phyloP scores from a whole-genome alignment of 352 stramenopile genomes.

The Globisporangium alternatum region DNA sequence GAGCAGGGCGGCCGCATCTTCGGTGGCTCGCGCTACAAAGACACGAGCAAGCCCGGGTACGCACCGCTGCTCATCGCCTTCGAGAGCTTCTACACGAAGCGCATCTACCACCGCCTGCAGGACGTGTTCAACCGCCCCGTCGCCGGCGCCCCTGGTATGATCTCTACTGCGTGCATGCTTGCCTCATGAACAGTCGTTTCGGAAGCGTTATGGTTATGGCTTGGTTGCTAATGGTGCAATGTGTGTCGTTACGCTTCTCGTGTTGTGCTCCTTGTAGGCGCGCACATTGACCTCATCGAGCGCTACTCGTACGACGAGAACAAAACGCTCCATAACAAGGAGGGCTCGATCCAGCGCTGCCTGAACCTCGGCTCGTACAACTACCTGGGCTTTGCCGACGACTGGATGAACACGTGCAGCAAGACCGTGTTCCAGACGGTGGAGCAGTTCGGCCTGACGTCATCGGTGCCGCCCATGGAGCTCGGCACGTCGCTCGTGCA shows the following conservation, averaged over 20 bases:
- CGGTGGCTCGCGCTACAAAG: constrained; percentile 33
- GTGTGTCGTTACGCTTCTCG: background rate
- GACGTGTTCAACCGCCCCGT: constrained; percentile 45
- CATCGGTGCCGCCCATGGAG: constrained; percentile 27
- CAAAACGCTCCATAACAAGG: constrained; percentile 30
- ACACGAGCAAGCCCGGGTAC: constrained; percentile 33
- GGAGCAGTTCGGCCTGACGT: constrained; percentile 52
- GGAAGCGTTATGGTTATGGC: background rate
- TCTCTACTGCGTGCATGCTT: background rate
- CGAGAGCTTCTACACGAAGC: constrained; percentile 94
- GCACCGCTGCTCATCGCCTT: constrained; percentile 88
- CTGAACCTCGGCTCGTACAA: constrained; percentile 96
- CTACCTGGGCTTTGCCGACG: constrained; percentile 96
- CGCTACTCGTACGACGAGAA: constrained; percentile 43
- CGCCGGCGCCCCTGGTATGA: constrained; percentile 23
- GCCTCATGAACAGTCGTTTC: background rate
- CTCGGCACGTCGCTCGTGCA: constrained; percentile 75
- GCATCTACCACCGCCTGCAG: constrained; percentile 92
- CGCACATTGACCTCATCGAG: constrained; percentile 88
- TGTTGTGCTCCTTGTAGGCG: constrained; percentile 16
- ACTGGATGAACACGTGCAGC: constrained; percentile 91
- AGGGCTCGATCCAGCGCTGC: constrained; percentile 37
- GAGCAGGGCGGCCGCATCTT: constrained; percentile 28
- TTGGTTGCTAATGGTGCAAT: background rate
- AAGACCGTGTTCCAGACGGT: constrained; percentile 63